These are phyloP conservation scores for Polyplosphaeria fusca DNA, from an alignment of 495 filamentous ascomycete species.

Conservation along the genomic window DNA sequence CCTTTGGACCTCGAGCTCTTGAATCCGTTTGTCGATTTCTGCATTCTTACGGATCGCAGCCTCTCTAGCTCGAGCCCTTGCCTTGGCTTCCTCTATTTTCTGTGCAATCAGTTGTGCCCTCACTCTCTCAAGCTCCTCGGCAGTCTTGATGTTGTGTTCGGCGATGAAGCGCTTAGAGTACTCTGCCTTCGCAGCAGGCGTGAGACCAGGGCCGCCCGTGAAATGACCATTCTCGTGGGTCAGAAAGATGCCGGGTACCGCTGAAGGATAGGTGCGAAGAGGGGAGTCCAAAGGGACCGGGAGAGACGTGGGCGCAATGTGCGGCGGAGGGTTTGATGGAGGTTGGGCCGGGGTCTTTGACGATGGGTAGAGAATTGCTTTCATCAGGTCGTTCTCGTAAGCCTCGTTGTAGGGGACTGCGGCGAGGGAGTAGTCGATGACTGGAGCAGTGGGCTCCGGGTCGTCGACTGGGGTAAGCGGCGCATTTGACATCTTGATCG, in stretches of 20 bases:
- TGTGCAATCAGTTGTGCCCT: conserved; percentile 38
- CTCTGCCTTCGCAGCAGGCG: conserved; percentile 25
- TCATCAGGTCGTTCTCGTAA: conserved; percentile 41
- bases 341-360: conserved; percentile 5
- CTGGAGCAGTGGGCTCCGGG: conserved; percentile 15
- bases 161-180: conserved; percentile 39
- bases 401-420: conserved; percentile 35
- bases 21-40: conserved; percentile 17
- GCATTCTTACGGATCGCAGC: conserved; percentile 32
- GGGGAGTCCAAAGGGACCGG: conserved; percentile 40
- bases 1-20: conserved; percentile 27
- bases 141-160: conserved; percentile 36
- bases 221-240: conserved; percentile 41
- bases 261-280: conserved; percentile 36
- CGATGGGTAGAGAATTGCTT: conserved; percentile 32
- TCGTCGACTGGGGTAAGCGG: conserved; percentile 28
- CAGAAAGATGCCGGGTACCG: conserved; percentile 38
- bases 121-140: conserved; percentile 36
- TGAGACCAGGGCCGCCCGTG: conserved; percentile 40
- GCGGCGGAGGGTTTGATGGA: conserved; percentile 15
- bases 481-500: conserved; percentile 20
- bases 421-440: conserved; percentile 22
- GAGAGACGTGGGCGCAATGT: conserved; percentile 32
- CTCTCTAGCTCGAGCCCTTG: conserved; percentile 39
- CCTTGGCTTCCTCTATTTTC: conserved; percentile 31